Percentiles rank a stretch among this genome's conserved stretches.
Evolutionary conservation across 352 stramenopile species (phyloP).

Genomic region (Plasmopara viticola): DNA sequence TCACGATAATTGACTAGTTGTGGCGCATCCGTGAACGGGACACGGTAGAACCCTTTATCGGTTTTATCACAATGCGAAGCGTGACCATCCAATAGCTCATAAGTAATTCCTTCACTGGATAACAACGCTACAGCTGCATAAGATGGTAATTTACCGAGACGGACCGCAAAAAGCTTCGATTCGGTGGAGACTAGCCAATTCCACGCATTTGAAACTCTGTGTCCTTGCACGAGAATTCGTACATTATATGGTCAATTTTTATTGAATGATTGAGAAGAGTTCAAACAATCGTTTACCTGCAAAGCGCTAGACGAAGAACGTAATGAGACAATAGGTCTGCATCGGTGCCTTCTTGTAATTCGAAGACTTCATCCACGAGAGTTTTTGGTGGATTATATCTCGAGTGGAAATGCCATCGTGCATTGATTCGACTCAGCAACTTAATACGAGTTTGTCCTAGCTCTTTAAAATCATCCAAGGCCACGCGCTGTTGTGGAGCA

Average conservation of each 20-base stretch:
- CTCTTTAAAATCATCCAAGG: constrained; percentile 92
- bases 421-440: constrained; percentile 29
- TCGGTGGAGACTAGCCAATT: constrained; percentile 58
- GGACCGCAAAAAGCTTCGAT: constrained; percentile 31
- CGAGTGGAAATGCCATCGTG: constrained; percentile 6
- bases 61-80: constrained; percentile 8
- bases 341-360: constrained; percentile 18
- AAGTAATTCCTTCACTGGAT: constrained; percentile 26
- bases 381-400: neutral
- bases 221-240: constrained; percentile 7
- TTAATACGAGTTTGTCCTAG: constrained; percentile 64
- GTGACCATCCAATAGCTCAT: constrained; percentile 22
- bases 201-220: constrained; percentile 32
- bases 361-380: constrained; percentile 4
- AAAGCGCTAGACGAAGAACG: constrained; percentile 45
- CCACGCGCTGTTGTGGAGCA: constrained; percentile 81
- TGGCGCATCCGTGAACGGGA: constrained; percentile 43
- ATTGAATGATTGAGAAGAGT: neutral
- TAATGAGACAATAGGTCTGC: constrained; percentile 41
- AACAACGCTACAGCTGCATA: constrained; percentile 27
- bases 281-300: constrained; percentile 22
- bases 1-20: constrained; percentile 35
- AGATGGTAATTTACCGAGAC: constrained; percentile 18
- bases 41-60: constrained; percentile 26
- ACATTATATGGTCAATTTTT: constrained; percentile 3